Evolutionary conservation across 1,284 basidiomycete species (phyloP).

Genomic region (Microbotryum violaceum): DNA sequence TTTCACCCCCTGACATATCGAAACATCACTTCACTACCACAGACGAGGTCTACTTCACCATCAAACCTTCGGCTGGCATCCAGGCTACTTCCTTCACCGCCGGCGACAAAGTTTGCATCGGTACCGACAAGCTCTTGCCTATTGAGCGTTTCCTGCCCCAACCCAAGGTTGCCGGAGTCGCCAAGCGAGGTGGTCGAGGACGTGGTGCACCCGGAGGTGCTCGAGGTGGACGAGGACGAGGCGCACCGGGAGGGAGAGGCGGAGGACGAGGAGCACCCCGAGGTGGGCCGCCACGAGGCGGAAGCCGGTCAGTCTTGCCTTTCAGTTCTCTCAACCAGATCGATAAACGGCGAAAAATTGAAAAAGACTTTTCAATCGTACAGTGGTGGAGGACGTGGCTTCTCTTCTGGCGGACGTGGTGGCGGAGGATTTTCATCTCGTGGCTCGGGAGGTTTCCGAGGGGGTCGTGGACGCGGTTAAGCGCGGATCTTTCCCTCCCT

Average conservation of each 20-base stretch:
- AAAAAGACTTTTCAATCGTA: not conserved
- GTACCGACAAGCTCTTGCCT: slow-evolving; percentile 88
- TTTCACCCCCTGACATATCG: not conserved
- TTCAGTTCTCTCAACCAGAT: not conserved
- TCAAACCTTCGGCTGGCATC: slow-evolving; percentile 97
- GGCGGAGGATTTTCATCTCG: slow-evolving; percentile 8
- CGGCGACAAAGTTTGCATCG: slow-evolving; percentile 97
- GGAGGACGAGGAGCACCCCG: slow-evolving; percentile 38
- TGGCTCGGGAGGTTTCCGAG: slow-evolving; percentile 18
- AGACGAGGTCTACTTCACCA: slow-evolving; percentile 91
- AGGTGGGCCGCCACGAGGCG: slow-evolving; percentile 47
- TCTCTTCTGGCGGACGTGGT: slow-evolving; percentile 7
- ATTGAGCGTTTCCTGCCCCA: slow-evolving; percentile 96
- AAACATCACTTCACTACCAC: not conserved
- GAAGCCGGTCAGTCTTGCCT: slow-evolving; percentile 23
- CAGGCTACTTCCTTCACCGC: slow-evolving; percentile 91
- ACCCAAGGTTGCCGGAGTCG: slow-evolving; percentile 64
- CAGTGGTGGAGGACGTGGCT: slow-evolving; percentile 13
- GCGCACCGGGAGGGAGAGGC: slow-evolving; percentile 13
- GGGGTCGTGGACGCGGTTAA: slow-evolving; percentile 23
- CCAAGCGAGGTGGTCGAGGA: slow-evolving; percentile 40
- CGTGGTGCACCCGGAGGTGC: slow-evolving; percentile 42
- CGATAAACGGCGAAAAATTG: not conserved
- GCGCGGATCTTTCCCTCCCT: not conserved
- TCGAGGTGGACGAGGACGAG: slow-evolving; percentile 33